Evolutionary conservation across 305 asterid genomes (phyloP).

Genomic region (Nicotiana rustica): DNA sequence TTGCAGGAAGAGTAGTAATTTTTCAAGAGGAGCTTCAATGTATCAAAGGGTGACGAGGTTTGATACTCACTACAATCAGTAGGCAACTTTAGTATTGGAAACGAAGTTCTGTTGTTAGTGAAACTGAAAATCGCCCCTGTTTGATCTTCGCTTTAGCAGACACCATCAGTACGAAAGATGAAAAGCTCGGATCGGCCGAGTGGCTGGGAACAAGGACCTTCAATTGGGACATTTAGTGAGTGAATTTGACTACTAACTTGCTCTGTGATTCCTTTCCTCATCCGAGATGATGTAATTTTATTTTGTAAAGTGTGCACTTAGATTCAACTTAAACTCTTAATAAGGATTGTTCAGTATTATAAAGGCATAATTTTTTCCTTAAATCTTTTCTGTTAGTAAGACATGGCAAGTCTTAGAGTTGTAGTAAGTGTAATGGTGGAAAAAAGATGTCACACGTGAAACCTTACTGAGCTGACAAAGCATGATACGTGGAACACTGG

Average conservation of each 20-base stretch:
- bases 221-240: conserved; percentile 90
- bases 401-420: not conserved
- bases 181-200: conserved; percentile 98
- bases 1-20: conserved; percentile 92
- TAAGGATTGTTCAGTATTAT: not conserved
- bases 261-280: not conserved
- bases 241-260: conserved; percentile 20
- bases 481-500: too few relatives aligned
- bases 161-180: conserved; percentile 97
- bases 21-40: conserved; percentile 95
- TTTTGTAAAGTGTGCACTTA: not conserved
- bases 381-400: not conserved
- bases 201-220: conserved; percentile 94
- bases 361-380: not conserved
- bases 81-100: not conserved
- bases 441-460: too few relatives aligned
- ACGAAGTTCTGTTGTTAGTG: not conserved
- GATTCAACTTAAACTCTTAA: not conserved
- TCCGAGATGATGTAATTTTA: not conserved
- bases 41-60: conserved; percentile 98
- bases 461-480: too few relatives aligned
- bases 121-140: conserved; percentile 39
- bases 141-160: conserved; percentile 65
- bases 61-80: conserved; percentile 3
- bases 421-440: too few relatives aligned